These are phyloP conservation scores for Xerocomus potaroensis DNA, from an alignment of 768 basidiomycete genomes.

Conservation along the genomic window DNA sequence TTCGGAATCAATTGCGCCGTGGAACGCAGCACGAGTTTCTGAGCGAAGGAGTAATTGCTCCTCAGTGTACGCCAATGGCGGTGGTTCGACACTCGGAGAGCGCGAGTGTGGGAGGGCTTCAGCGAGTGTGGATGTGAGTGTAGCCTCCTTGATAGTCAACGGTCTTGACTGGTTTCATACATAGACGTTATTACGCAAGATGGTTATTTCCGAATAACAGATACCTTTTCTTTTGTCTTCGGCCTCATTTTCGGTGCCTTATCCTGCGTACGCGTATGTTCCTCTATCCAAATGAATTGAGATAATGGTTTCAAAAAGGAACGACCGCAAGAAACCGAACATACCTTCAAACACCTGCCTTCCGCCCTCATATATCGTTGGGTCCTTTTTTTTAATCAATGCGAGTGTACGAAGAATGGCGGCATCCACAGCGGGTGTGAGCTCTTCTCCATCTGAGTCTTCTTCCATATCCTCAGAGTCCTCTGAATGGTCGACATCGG, in stretches of 20 bases:
- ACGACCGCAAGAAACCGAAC: neutral
- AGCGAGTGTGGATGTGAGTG: constrained; percentile 58
- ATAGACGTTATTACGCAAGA: neutral
- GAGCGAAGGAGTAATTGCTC: constrained; percentile 71
- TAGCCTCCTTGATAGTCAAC: constrained; percentile 69
- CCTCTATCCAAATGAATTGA: constrained; percentile 48
- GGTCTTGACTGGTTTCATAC: constrained; percentile 53
- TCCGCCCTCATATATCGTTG: constrained; percentile 71
- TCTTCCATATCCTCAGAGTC: constrained; percentile 80
- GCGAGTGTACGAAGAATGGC: constrained; percentile 91
- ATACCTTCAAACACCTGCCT: constrained; percentile 80
- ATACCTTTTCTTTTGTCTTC: constrained; percentile 51
- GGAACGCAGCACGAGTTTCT: constrained; percentile 86
- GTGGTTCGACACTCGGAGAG: constrained; percentile 53
- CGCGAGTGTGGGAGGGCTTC: constrained; percentile 43
- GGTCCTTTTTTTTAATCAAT: constrained; percentile 77
- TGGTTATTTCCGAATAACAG: neutral
- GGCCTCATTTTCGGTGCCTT: constrained; percentile 20
- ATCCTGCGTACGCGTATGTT: constrained; percentile 43
- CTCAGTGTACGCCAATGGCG: constrained; percentile 63
- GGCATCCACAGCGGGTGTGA: constrained; percentile 90
- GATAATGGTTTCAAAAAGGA: too few relatives aligned
- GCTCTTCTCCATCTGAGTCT: constrained; percentile 92
- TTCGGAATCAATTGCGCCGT: constrained; percentile 32
- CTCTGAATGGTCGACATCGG: constrained; percentile 35